These are phyloP conservation scores for Trametes cubensis DNA, from an alignment of 768 basidiomycete genomes.

Conservation along the genomic window DNA sequence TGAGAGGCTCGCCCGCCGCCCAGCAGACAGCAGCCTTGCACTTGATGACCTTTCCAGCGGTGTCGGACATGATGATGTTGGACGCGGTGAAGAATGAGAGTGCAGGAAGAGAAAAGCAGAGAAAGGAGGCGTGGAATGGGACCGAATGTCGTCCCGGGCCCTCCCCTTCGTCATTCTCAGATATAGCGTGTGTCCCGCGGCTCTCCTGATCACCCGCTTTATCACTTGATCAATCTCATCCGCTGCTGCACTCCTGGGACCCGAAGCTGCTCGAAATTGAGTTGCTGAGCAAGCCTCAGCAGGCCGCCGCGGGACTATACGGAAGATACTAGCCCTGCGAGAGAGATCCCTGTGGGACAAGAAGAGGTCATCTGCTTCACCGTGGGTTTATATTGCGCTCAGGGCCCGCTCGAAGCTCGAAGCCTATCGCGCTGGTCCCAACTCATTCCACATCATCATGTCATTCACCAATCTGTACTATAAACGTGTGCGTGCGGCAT, in stretches of 20 bases:
- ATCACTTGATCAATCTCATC: conserved; percentile 29
- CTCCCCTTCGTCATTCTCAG: conserved; percentile 17
- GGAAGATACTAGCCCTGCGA: conserved; percentile 7
- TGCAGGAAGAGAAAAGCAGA: conserved; percentile 27
- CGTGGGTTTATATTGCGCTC: conserved; percentile 1
- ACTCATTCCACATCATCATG: conserved; percentile 43
- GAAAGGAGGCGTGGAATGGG: conserved; percentile 14
- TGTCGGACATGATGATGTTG: conserved; percentile 62
- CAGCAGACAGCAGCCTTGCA: conserved; percentile 96
- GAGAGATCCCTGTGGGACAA: conserved; percentile 1
- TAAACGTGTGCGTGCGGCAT: conserved; percentile 65
- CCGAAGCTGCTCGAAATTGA: conserved; percentile 18
- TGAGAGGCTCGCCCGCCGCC: conserved; percentile 85
- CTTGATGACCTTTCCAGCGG: conserved; percentile 74
- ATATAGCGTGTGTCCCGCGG: conserved; percentile 21
- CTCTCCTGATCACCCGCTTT: conserved; percentile 24
- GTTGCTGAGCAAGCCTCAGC: conserved; percentile 18
- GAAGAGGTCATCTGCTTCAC: conserved; percentile 12
- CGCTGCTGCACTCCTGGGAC: conserved; percentile 7
- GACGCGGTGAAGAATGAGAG: conserved; percentile 20
- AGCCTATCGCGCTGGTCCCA: conserved; percentile 19
- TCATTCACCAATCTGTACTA: conserved; percentile 86
- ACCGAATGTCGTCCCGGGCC: not conserved
- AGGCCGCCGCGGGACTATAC: conserved; percentile 19
- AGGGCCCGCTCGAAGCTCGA: not conserved